A percentile compares a stretch with the other conserved stretches of the same genome.
Conservation (phyloP, 1,284 basidiomycete genomes). For the Melampsora medusae region DNA sequence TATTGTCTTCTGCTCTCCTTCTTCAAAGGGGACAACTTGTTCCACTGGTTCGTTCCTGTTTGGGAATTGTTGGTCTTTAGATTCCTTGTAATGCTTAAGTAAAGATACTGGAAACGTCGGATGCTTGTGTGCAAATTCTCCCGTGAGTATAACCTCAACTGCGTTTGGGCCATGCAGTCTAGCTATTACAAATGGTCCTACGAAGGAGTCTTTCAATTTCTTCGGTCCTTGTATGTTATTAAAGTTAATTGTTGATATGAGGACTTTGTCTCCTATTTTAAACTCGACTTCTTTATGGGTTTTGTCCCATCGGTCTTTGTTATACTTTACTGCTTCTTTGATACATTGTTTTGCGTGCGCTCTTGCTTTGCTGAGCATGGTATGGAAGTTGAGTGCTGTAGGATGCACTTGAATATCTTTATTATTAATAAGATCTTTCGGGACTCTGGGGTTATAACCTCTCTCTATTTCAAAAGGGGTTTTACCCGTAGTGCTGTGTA, state of each 20-base stretch:
- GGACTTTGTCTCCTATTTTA: neutral
- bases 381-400: neutral
- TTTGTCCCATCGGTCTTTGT: neutral
- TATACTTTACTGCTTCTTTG: neutral
- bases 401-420: neutral
- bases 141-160: neutral
- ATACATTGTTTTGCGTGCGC: neutral
- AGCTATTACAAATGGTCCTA: neutral
- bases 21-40: too few relatives aligned
- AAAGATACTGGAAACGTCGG: constrained; percentile 1
- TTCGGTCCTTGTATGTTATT: neutral
- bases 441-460: constrained; percentile 4
- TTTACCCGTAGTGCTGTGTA: too few relatives aligned
- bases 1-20: neutral
- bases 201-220: constrained; percentile 6
- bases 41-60: too few relatives aligned
- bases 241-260: constrained; percentile 4
- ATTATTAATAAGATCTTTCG: constrained; percentile 1
- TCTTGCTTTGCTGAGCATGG: neutral
- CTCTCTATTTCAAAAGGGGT: constrained; percentile 1
- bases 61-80: neutral
- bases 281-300: neutral
- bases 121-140: neutral
- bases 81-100: neutral
- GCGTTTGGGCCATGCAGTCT: too few relatives aligned